A percentile compares a stretch with the other conserved stretches of the same genome.
These are phyloP conservation scores for Russula virescens DNA, from an alignment of 768 basidiomycete species.

Conservation along the genomic window DNA sequence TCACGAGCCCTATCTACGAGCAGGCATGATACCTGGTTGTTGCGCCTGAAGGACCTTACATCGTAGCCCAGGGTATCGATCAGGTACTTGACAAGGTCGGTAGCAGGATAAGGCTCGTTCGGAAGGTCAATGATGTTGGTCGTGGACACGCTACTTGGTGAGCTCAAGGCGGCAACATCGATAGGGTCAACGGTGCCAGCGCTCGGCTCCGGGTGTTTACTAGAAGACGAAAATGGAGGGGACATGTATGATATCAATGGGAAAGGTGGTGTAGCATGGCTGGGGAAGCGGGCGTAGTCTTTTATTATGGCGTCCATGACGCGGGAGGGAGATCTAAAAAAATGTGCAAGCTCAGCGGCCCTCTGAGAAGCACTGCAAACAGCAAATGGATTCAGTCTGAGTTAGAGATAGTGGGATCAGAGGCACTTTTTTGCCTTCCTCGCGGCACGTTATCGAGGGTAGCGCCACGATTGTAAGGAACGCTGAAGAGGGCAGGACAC, in stretches of 20 bases:
- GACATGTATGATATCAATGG: neutral
- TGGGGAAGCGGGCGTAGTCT: neutral
- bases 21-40: conserved; percentile 22
- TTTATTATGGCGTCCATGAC: neutral
- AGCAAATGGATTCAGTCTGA: conserved; percentile 6
- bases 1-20: conserved; percentile 24
- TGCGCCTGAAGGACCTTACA: conserved; percentile 20
- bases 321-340: neutral
- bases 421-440: neutral
- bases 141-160: neutral
- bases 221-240: neutral
- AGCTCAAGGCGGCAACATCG: neutral
- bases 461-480: conserved; percentile 1
- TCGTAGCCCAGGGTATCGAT: conserved; percentile 18
- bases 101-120: conserved; percentile 17
- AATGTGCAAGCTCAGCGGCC: conserved; percentile 7
- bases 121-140: neutral
- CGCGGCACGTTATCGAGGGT: neutral
- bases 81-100: conserved; percentile 23
- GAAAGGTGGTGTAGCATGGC: neutral
- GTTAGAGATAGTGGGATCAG: neutral
- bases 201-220: neutral
- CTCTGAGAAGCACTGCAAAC: neutral
- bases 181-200: neutral
- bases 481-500: conserved; percentile 4